Conservation (phyloP, 371 early-diverging fungal species). For the Haplosporangium sp. region DNA sequence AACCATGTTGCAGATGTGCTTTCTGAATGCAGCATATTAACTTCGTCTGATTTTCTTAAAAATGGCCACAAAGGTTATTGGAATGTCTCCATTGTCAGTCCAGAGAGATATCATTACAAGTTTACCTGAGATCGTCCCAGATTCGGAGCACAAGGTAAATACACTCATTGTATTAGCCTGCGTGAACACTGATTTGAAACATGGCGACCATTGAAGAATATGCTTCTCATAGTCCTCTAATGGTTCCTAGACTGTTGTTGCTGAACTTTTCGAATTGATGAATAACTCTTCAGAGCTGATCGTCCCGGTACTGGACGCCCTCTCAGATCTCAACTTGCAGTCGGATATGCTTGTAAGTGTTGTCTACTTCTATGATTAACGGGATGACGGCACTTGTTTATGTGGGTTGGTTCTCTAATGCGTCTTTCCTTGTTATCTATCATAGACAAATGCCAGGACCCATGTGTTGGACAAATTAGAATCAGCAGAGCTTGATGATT, state of each 20-base stretch:
- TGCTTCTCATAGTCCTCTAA: background rate
- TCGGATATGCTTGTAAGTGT: conserved; percentile 60
- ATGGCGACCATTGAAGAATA: background rate
- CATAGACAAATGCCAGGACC: conserved; percentile 63
- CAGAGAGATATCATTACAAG: conserved; percentile 82
- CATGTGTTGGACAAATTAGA: conserved; percentile 70
- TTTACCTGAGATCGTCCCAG: conserved; percentile 82
- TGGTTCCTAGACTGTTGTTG: conserved; percentile 63
- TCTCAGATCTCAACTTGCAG: conserved; percentile 76
- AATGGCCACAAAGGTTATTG: conserved; percentile 58
- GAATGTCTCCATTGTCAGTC: conserved; percentile 70
- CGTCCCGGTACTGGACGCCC: conserved; percentile 79
- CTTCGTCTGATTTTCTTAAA: background rate
- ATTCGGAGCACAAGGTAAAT: conserved; percentile 75
- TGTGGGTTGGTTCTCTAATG: no score
- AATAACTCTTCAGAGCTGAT: conserved; percentile 69
- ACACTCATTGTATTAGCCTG: background rate
- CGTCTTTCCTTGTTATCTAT: background rate
- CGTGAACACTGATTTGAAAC: background rate
- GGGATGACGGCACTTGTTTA: background rate
- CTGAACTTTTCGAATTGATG: conserved; percentile 74
- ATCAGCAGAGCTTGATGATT: conserved; percentile 75
- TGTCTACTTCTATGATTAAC: background rate
- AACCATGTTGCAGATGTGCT: no score
- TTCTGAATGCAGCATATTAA: background rate